Evolutionary conservation across 2,329 filamentous ascomycete species (phyloP).

Genomic region (Fusarium sp.): DNA sequence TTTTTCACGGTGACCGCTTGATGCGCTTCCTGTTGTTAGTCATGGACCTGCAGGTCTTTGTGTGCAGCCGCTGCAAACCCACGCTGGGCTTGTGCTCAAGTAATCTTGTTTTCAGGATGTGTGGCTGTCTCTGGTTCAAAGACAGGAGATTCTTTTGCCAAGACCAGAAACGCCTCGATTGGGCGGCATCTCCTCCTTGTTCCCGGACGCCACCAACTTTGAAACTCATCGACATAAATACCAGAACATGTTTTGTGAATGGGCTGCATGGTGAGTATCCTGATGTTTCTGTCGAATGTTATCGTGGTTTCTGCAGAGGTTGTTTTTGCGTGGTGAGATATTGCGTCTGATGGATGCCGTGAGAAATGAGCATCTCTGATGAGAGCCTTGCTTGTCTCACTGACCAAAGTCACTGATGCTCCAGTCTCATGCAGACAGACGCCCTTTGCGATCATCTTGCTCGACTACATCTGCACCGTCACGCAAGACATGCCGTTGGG

Average conservation of each 20-base stretch:
- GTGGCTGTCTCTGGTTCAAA: constrained; percentile 1
- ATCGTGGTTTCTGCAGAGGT: neutral
- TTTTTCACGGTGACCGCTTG: neutral
- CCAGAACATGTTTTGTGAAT: neutral
- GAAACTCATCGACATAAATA: neutral
- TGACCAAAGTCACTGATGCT: neutral
- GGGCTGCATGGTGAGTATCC: neutral
- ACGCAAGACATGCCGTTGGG: neutral
- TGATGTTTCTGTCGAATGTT: neutral
- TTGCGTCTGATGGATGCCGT: neutral
- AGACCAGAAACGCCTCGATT: neutral
- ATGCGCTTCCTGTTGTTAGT: neutral
- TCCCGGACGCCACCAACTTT: constrained; percentile 22
- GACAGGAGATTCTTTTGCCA: neutral
- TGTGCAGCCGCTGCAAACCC: neutral
- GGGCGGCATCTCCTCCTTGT: constrained; percentile 7
- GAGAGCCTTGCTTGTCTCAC: neutral
- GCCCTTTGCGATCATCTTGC: neutral
- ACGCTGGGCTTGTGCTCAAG: neutral
- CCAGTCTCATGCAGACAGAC: neutral
- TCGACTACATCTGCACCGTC: neutral
- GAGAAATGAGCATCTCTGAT: neutral
- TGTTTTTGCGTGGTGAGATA: neutral
- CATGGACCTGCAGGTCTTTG: neutral
- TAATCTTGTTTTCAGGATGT: neutral